These are phyloP conservation scores for Xanthoconium separans DNA, from an alignment of 1,284 basidiomycete species.

Conservation along the genomic window DNA sequence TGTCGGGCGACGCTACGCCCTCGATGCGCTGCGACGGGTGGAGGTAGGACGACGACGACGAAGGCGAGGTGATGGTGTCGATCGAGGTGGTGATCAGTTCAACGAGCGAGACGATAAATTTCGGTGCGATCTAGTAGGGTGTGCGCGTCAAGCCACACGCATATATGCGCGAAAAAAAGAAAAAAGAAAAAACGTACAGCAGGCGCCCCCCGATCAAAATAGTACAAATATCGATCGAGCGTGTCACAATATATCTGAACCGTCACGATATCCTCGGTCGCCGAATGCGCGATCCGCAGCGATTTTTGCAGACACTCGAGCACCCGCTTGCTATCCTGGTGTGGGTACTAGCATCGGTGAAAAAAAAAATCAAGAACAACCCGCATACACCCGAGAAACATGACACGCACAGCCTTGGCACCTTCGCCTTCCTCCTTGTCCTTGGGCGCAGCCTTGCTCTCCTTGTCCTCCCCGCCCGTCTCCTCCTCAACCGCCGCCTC, in stretches of 20 bases:
- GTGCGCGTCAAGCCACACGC: not conserved
- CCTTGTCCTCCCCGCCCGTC: conserved; percentile 34
- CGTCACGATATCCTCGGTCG: conserved; percentile 92
- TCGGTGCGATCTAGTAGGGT: conserved; percentile 71
- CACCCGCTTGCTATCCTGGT: conserved; percentile 92
- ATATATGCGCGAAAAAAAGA: too few species aligned
- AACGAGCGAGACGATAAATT: conserved; percentile 92
- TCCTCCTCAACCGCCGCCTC: conserved; percentile 49
- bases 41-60: conserved; percentile 58
- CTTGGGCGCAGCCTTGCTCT: conserved; percentile 9
- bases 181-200: conserved; percentile 57
- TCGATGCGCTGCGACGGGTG: conserved; percentile 86
- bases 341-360: conserved; percentile 55
- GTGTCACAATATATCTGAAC: conserved; percentile 94
- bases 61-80: conserved; percentile 75
- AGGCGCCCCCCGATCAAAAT: conserved; percentile 87
- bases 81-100: conserved; percentile 91
- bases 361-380: not conserved
- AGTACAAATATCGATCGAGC: conserved; percentile 91
- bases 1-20: conserved; percentile 87
- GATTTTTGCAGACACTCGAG: conserved; percentile 95
- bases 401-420: conserved; percentile 57
- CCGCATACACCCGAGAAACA: not conserved
- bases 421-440: conserved; percentile 47
- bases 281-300: conserved; percentile 88